These are phyloP conservation scores for Paramecium sonneborni DNA, from an alignment of 73 alveolate species.

Conservation along the genomic window DNA sequence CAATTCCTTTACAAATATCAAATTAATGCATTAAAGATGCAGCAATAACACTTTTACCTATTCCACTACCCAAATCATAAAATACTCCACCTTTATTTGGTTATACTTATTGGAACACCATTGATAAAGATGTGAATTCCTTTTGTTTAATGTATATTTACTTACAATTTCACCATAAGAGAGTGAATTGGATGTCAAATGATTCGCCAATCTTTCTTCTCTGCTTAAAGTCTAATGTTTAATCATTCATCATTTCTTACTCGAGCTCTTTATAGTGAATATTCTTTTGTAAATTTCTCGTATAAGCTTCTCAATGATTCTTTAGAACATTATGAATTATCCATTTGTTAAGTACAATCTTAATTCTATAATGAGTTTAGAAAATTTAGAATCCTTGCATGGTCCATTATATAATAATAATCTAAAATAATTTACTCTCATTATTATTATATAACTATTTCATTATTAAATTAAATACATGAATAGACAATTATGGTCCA, in stretches of 20 bases:
- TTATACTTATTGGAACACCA: slow-evolving; percentile 24
- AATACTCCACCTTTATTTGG: slow-evolving; percentile 77
- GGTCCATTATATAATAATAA: neutral
- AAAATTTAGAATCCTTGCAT: slow-evolving; percentile 6
- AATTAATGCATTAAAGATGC: slow-evolving; percentile 82
- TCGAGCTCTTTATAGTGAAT: slow-evolving; percentile 7
- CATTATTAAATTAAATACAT: neutral
- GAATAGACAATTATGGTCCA: neutral
- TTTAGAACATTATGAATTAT: neutral
- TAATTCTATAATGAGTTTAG: neutral
- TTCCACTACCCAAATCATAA: slow-evolving; percentile 94
- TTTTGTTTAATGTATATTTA: neutral
- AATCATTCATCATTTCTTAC: neutral
- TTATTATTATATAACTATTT: neutral
- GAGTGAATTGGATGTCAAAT: slow-evolving; percentile 45
- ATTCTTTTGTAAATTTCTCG: neutral
- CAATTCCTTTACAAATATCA: slow-evolving; percentile 87
- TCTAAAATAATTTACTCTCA: neutral
- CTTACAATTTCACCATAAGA: slow-evolving; percentile 65
- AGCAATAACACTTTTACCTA: slow-evolving; percentile 92
- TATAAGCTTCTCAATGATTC: neutral
- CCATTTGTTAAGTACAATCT: neutral
- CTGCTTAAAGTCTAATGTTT: neutral
- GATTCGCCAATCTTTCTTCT: slow-evolving; percentile 36
- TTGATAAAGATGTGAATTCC: neutral